A percentile compares a stretch with the other conserved stretches of the same genome.
Conservation (phyloP, 768 basidiomycete species). For the Lactarius quietus region DNA sequence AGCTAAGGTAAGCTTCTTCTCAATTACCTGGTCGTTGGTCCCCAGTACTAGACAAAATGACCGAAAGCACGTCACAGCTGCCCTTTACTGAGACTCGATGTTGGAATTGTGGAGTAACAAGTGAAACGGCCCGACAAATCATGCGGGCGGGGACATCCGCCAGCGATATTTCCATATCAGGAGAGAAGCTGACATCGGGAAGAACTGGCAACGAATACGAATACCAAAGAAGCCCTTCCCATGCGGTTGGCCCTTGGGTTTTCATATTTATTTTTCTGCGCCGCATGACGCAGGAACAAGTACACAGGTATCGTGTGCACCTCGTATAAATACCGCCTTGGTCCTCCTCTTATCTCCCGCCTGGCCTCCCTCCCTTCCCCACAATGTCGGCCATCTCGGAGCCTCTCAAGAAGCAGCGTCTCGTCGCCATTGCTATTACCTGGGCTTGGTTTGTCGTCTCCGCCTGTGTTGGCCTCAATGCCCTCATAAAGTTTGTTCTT, state of each 20-base stretch:
- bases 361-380: neutral
- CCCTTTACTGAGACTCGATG: neutral
- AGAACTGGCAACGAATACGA: neutral
- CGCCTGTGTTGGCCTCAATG: constrained; percentile 33
- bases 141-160: neutral
- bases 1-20: neutral
- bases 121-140: neutral
- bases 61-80: neutral
- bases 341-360: neutral
- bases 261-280: neutral
- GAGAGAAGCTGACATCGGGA: neutral
- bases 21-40: neutral
- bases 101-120: neutral
- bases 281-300: neutral
- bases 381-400: constrained; percentile 12
- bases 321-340: constrained; percentile 11
- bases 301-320: neutral
- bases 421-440: constrained; percentile 32
- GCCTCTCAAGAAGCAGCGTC: constrained; percentile 26
- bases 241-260: neutral
- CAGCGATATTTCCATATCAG: neutral
- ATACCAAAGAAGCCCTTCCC: constrained; percentile 11
- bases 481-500: constrained; percentile 32
- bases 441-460: constrained; percentile 33
- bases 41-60: neutral